Evolutionary conservation across 352 stramenopile genomes (phyloP), one percentile per base, ranked within the genome.

Genomic region (Globisporangium paddicum): DNA sequence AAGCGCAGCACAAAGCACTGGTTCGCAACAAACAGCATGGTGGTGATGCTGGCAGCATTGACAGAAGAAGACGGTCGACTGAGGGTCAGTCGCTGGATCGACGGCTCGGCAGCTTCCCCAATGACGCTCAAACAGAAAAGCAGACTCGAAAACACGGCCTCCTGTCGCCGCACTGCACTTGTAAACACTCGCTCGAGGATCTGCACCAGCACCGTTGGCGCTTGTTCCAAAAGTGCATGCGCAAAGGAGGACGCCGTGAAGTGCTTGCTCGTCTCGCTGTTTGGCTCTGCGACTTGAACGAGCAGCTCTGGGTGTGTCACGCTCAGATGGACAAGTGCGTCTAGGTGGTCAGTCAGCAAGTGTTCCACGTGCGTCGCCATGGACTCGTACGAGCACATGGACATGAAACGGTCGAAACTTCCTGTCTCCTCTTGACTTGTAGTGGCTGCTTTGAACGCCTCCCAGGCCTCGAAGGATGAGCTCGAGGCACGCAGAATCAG

Each of bases 231-330:
- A 10, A 92, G 61, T 8, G 63, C 73, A 14, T 73, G 60, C 1
- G 82, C 75, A 13, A 94, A 48, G 18, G 69, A 68, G 13, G 82
- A 89, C 23, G 76, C 64, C 1, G 69, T 69, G 5, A 79, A 64
- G 0, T 28, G 49, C 5, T 55, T 44, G 0, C 41, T 35, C 13
- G 25, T 52, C 14, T 52, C 46, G 13, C 4, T n/a, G 23, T 7
- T 37, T n/a, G 48, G 18, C 21, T 59, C 50, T 50, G 37, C 23
- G 13, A 63, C 23, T 44, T 74, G 66, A 25, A 89, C 51, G 38
- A 94, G 67, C 5, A 94, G 53, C 48, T 90, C 63, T 19, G 80
- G 81, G 51, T 91, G 82, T 16, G 64, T 75, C 28, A 87, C 73
- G 44, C 72, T 78, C 46, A 92, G 57, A 25, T 77, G 75, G 1